phyloP scores from a whole-genome alignment of 1,284 basidiomycete species.

The Rhodofomes roseus region DNA sequence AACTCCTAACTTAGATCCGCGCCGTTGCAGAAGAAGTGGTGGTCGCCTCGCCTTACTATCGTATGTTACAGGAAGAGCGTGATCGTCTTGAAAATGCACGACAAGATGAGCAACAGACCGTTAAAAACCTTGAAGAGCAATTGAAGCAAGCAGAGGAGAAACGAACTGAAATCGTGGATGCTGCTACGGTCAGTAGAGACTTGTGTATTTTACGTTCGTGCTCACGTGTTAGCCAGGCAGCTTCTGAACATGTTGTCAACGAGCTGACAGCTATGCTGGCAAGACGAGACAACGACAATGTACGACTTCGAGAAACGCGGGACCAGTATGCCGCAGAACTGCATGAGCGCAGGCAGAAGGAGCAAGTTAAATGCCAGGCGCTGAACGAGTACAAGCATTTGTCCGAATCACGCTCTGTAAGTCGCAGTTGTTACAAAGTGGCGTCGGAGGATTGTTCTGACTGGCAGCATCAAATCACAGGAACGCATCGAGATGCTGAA shows the following conservation, averaged over 20 bases:
- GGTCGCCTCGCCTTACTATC: constrained; percentile 45
- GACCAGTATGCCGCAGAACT: constrained; percentile 77
- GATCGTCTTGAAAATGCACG: constrained; percentile 37
- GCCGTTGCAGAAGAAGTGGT: constrained; percentile 43
- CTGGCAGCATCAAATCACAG: constrained; percentile 31
- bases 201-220: background rate
- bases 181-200: constrained; percentile 35
- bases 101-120: constrained; percentile 35
- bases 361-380: constrained; percentile 60
- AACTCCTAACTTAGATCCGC: constrained; percentile 34
- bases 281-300: constrained; percentile 73
- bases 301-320: constrained; percentile 76
- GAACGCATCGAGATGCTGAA: constrained; percentile 74
- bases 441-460: constrained; percentile 19
- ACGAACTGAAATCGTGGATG: constrained; percentile 46
- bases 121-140: constrained; percentile 37
- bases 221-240: constrained; percentile 34
- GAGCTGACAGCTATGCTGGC: constrained; percentile 54
- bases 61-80: constrained; percentile 42
- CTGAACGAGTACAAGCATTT: constrained; percentile 71
- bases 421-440: constrained; percentile 25
- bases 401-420: constrained; percentile 63
- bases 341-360: constrained; percentile 67
- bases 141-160: constrained; percentile 33
- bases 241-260: constrained; percentile 43